Conservation (phyloP, 441 rosid species). For the Melastoma candidum region DNA sequence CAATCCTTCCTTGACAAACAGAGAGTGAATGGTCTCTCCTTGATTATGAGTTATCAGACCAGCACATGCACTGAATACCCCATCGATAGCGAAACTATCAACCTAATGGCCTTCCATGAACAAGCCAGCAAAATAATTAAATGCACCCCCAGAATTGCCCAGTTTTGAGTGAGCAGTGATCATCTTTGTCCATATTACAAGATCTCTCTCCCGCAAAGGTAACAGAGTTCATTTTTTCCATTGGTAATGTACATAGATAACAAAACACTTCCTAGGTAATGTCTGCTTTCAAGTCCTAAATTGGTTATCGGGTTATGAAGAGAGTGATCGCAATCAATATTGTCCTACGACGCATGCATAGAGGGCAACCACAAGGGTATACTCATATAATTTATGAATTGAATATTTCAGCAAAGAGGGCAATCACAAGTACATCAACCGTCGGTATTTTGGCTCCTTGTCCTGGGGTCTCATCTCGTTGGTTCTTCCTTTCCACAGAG, state of each 20-base stretch:
- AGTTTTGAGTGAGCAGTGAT: constrained; percentile 60
- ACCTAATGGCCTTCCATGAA: constrained; percentile 6
- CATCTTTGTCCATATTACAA: constrained; percentile 54
- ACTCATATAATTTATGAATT: too few species aligned
- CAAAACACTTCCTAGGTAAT: constrained; percentile 57
- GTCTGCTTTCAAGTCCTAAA: constrained; percentile 40
- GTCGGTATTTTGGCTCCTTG: too few species aligned
- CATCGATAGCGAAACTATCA: constrained; percentile 70
- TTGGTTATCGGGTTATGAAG: constrained; percentile 55
- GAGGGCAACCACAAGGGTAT: too few species aligned
- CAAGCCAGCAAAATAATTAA: constrained; percentile 40
- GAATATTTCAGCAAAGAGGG: too few species aligned
- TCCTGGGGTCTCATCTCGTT: too few species aligned
- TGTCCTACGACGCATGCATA: not conserved
- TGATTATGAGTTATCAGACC: constrained; percentile 55
- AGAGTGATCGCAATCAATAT: constrained; percentile 38
- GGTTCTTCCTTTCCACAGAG: too few species aligned
- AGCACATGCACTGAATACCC: constrained; percentile 73
- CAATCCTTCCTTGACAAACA: constrained; percentile 39
- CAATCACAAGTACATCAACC: too few species aligned
- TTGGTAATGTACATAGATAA: constrained; percentile 68
- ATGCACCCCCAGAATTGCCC: constrained; percentile 47
- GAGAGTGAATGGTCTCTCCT: constrained; percentile 26
- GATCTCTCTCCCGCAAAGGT: not conserved
- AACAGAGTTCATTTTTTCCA: constrained; percentile 43